phyloP scores from a whole-genome alignment of 768 basidiomycete species.

The Tylopilus subfusipes region DNA sequence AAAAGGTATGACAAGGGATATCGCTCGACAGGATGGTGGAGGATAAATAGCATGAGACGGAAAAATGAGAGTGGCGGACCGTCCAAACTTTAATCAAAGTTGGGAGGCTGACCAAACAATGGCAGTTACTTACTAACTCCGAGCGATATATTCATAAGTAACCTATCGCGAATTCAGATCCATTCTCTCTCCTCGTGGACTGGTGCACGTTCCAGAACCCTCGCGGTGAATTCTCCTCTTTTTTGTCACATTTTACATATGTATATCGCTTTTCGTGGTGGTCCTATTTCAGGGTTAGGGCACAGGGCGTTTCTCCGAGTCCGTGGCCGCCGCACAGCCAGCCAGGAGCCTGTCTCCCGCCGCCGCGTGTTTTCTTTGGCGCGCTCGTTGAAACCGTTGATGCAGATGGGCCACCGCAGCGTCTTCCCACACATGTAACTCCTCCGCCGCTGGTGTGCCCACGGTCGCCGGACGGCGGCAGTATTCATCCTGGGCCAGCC shows the following conservation, averaged over 20 bases:
- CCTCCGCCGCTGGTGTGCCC: not conserved
- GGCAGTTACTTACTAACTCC: constrained; percentile 17
- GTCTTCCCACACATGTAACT: not conserved
- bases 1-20: constrained; percentile 43
- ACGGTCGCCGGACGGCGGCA: not conserved
- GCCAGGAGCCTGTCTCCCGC: constrained; percentile 18
- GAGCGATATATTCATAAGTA: constrained; percentile 9
- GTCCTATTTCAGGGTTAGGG: constrained; percentile 30
- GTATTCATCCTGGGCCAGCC: not conserved
- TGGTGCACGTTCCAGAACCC: constrained; percentile 13
- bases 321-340: constrained; percentile 7
- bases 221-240: not conserved
- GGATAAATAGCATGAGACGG: constrained; percentile 47
- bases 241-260: not conserved
- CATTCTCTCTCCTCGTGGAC: not conserved
- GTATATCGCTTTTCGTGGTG: not conserved
- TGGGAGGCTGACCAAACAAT: constrained; percentile 29
- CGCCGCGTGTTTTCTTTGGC: constrained; percentile 22
- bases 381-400: not conserved
- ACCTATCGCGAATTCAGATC: not conserved
- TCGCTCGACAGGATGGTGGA: constrained; percentile 41
- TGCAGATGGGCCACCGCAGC: not conserved
- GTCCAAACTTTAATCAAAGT: constrained; percentile 29
- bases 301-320: constrained; percentile 16
- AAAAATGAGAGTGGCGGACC: constrained; percentile 31